Evolutionary conservation across 176 grass and related monocot genomes (phyloP), one percentile per base, ranked within the genome.

Genomic region (Bromus sterilis): DNA sequence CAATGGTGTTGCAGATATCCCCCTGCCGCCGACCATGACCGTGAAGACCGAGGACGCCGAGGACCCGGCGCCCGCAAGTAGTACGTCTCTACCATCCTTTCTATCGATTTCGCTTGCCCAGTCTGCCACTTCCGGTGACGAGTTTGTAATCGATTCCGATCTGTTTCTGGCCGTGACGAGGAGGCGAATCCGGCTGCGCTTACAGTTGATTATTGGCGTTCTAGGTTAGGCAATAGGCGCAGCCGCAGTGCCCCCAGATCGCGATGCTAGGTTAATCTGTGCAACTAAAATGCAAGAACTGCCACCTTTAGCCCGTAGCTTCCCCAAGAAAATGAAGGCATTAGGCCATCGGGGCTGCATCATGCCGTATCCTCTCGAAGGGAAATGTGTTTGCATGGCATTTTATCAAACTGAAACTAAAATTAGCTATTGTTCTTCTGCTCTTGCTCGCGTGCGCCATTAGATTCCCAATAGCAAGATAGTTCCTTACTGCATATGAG

Each of bases 11-110:
- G 74, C 87, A 97, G 94, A 97, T 23, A 86, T 97, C 29, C 87
- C 94, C 26, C 82, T 97, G 60, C 92, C 89, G 26, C 85, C 87
- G 61, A 72, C 80, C 61, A 91, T 94, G 92, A 86, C 85, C 6
- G 83, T 89, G 5, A 94, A 92, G 84, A 78, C 89, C 8, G 94
- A 97, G 37, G 92, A 97, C 7, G 71, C 80, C 7, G 94, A 97
- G 72, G 94, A 94, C 51, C 74, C 88, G 0, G 74, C 83, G 6
- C 59, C 92, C 23, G 71, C 94, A 61, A 80, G 94, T 97, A 80
- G 94, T 97, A 92, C n/a, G 86, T 7, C 37, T 36, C 48, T 30
- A 14, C 12, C 28, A 30, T 26, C 9, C 53, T 77, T n/a, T 32
- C 18, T 49, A 49, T 23, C 30, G 11, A 6, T 56, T 55, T 66